Conservation (phyloP, 352 stramenopile species). For the Globisporangium splendens region DNA sequence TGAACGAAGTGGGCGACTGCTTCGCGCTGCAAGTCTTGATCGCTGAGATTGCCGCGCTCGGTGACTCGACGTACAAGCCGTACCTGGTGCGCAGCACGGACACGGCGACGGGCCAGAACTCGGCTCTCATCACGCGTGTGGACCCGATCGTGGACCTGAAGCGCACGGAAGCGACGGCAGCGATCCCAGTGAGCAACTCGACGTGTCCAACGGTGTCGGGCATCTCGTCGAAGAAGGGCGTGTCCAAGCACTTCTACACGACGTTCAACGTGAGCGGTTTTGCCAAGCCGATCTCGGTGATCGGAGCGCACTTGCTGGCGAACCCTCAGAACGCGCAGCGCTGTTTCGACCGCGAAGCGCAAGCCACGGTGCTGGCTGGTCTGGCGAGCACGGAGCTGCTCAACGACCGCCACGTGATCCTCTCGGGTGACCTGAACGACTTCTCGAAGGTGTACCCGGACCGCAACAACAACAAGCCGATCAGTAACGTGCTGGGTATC, state of each 20-base stretch:
- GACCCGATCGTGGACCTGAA: slow-evolving; percentile 48
- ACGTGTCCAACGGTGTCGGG: slow-evolving; percentile 39
- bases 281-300: slow-evolving; percentile 58
- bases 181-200: slow-evolving; percentile 48
- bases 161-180: slow-evolving; percentile 27
- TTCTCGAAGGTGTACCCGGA: slow-evolving; percentile 42
- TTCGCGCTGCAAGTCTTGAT: slow-evolving; percentile 46
- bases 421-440: slow-evolving; percentile 72
- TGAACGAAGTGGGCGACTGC: slow-evolving; percentile 65
- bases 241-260: slow-evolving; percentile 73
- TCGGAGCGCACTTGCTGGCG: slow-evolving; percentile 61
- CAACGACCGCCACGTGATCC: slow-evolving; percentile 48
- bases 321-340: slow-evolving; percentile 48
- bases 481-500: slow-evolving; percentile 49
- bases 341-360: slow-evolving; percentile 57
- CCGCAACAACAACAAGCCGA: slow-evolving; percentile 58
- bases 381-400: slow-evolving; percentile 34
- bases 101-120: slow-evolving; percentile 64
- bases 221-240: slow-evolving; percentile 39
- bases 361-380: slow-evolving; percentile 49
- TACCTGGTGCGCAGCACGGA: slow-evolving; percentile 58
- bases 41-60: slow-evolving; percentile 34
- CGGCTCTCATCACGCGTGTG: slow-evolving; percentile 58
- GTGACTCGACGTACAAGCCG: slow-evolving; percentile 54
- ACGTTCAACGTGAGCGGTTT: slow-evolving; percentile 61